Conservation (phyloP, 2,329 filamentous ascomycete genomes). For the Trichoderma sp. region DNA sequence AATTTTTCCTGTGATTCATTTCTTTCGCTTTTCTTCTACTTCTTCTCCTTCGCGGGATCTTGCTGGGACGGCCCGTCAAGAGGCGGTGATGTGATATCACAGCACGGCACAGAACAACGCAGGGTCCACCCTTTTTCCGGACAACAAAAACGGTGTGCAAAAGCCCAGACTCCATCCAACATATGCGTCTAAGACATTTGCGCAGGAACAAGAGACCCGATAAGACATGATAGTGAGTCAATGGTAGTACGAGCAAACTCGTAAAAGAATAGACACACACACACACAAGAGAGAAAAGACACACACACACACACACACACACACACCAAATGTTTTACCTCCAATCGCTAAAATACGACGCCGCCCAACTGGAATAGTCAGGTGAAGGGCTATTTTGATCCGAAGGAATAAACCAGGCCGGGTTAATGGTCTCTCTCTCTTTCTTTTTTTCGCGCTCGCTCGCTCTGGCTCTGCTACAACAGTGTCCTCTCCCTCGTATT, state of each 20-base stretch:
- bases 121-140: not conserved
- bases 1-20: not conserved
- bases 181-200: not conserved
- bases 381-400: not conserved
- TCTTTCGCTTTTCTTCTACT: not conserved
- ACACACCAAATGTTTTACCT: not conserved
- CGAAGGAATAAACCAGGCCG: not conserved
- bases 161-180: not conserved
- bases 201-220: not conserved
- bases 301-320: not conserved
- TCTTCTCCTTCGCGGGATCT: not conserved
- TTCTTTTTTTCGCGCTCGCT: not conserved
- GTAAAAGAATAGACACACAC: not conserved
- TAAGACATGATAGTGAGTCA: not conserved
- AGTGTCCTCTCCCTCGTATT: not conserved
- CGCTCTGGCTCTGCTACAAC: not conserved
- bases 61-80: constrained; percentile 6
- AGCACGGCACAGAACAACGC: not conserved
- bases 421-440: not conserved
- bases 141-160: not conserved
- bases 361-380: constrained; percentile 9
- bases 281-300: not conserved
- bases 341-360: not conserved
- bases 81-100: constrained; percentile 15
- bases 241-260: not conserved